Evolutionary conservation across 2,329 filamentous ascomycete species (phyloP).

Genomic region (Penicillium sp.): DNA sequence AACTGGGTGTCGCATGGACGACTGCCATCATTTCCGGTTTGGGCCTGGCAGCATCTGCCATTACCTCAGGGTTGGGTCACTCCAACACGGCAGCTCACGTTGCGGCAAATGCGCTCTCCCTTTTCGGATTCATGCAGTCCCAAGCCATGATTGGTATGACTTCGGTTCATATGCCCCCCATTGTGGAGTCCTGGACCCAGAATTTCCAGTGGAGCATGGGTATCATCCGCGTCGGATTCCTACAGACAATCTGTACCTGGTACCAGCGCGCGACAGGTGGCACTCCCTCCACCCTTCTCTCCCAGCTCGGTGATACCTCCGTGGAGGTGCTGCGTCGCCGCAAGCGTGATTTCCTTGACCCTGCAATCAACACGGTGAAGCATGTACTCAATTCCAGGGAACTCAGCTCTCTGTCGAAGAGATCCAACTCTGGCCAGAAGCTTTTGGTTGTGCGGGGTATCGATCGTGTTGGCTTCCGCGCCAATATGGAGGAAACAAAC

Average conservation of each 20-base stretch:
- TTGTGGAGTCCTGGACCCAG: constrained; percentile 89
- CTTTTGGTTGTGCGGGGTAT: constrained; percentile 67
- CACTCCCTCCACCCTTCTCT: constrained; percentile 71
- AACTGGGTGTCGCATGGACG: constrained; percentile 81
- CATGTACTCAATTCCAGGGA: constrained; percentile 35
- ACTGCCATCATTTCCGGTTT: constrained; percentile 83
- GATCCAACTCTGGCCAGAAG: constrained; percentile 43
- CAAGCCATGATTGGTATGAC: constrained; percentile 88
- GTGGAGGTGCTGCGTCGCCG: constrained; percentile 69
- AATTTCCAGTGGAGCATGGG: constrained; percentile 99
- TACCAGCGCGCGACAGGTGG: constrained; percentile 92
- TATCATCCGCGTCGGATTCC: constrained; percentile 79
- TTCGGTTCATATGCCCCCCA: constrained; percentile 73
- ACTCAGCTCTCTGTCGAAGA: constrained; percentile 47
- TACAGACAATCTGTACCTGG: constrained; percentile 88
- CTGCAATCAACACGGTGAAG: constrained; percentile 23
- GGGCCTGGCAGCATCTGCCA: constrained; percentile 75
- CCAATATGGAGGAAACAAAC: constrained; percentile 81
- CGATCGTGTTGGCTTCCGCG: constrained; percentile 79
- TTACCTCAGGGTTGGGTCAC: constrained; percentile 85
- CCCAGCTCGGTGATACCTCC: constrained; percentile 66
- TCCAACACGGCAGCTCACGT: constrained; percentile 93
- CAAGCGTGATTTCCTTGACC: constrained; percentile 46
- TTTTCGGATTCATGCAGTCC: constrained; percentile 90
- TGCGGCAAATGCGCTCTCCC: constrained; percentile 85